Evolutionary conservation across 441 rosid species (phyloP).

Genomic region (Pelargonium australe): DNA sequence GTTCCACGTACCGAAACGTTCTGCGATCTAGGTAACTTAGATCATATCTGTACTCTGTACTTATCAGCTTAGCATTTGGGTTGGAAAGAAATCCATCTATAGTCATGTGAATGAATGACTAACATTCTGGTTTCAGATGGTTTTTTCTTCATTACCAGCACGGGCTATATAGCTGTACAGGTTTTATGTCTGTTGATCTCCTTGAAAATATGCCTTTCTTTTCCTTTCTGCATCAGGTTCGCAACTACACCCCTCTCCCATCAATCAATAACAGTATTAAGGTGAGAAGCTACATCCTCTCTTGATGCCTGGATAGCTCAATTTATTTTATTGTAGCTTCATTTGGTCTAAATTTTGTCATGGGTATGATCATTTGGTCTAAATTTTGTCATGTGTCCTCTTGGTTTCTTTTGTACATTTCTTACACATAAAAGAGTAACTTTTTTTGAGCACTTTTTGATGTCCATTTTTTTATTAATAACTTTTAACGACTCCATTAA

Average conservation of each 20-base stretch:
- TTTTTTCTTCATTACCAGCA: background rate
- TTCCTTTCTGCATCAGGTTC: slow-evolving; percentile 46
- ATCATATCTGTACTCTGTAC: too few relatives aligned
- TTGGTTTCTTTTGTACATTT: background rate
- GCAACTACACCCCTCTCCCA: slow-evolving; percentile 69
- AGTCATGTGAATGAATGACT: background rate
- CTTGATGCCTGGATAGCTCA: background rate
- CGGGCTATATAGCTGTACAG: background rate
- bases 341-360: background rate
- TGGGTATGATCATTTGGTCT: background rate
- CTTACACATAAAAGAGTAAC: background rate
- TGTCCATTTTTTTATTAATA: too few relatives aligned
- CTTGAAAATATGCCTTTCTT: background rate
- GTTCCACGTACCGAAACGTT: too few relatives aligned
- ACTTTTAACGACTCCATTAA: background rate
- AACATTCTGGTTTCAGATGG: background rate
- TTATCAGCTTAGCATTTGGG: too few relatives aligned
- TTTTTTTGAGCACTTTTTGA: background rate
- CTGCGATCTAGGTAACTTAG: too few relatives aligned
- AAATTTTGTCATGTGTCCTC: background rate
- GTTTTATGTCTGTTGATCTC: background rate
- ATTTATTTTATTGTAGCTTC: background rate
- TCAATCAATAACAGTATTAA: slow-evolving; percentile 85
- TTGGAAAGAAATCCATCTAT: too few relatives aligned
- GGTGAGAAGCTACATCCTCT: slow-evolving; percentile 34